Evolutionary conservation across 2,329 filamentous ascomycete species (phyloP).

Genomic region (Nemania bipapillata): DNA sequence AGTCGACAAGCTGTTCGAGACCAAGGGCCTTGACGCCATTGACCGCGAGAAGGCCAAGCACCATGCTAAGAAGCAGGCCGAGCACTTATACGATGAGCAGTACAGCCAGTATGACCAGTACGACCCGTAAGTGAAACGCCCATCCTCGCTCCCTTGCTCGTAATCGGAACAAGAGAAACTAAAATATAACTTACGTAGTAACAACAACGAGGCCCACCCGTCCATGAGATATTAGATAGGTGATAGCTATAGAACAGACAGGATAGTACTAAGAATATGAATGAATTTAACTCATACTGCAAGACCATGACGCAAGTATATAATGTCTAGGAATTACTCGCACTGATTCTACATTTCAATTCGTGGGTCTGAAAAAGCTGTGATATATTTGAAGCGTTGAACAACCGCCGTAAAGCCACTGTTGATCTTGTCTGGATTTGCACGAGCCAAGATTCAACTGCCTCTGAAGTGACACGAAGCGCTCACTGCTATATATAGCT

Average conservation of each 20-base stretch:
- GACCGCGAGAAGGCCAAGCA: constrained; percentile 69
- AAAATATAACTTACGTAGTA: constrained; percentile 9
- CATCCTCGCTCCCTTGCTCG: not conserved
- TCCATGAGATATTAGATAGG: constrained; percentile 31
- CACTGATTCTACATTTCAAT: not conserved
- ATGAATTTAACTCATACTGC: not conserved
- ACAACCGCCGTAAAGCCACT: not conserved
- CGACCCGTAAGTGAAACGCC: constrained; percentile 62
- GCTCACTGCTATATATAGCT: too few relatives aligned
- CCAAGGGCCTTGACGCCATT: constrained; percentile 70
- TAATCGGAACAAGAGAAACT: not conserved
- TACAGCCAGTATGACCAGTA: constrained; percentile 66
- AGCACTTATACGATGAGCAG: constrained; percentile 71
- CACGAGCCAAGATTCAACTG: not conserved
- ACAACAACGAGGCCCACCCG: constrained; percentile 23
- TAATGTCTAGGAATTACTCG: not conserved
- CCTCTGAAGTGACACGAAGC: not conserved
- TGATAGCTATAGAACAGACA: not conserved
- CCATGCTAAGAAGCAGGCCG: constrained; percentile 67
- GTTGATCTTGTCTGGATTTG: not conserved
- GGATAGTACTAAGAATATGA: not conserved
- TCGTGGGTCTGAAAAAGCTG: not conserved
- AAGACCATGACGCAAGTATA: not conserved
- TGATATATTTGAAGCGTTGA: not conserved
- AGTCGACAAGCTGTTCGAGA: constrained; percentile 79